Evolutionary conservation across 306 rosid genomes (phyloP), one percentile per base, ranked within the genome.

Genomic region (Cercis canadensis): DNA sequence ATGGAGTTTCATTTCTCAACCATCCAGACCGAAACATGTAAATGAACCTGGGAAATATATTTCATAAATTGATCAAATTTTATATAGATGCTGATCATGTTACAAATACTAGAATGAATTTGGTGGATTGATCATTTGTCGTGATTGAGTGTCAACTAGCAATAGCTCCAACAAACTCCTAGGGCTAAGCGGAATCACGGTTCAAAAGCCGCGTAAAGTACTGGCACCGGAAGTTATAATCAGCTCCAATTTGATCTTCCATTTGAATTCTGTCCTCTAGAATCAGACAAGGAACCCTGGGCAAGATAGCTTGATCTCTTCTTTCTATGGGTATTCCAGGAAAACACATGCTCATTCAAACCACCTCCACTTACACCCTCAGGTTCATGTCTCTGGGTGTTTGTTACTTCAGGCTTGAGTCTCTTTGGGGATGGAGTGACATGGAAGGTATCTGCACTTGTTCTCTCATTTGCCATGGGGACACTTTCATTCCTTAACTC

Each of bases 311-410:
- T 92, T 19, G 99, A 92, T 73, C 99, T 85, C 86, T 92, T 95
- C 84, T 87, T 95, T 62, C 72, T 89, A 69, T 88, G 85, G 59
- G 94, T 85, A 58, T 86, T 89, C 97, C 97, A 95, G 36, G 97
- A 85, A 55, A 92, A 74, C 14, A 90, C n/a, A 19, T 63, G 85
- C 58, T 79, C 84, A 76, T 78, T 82, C 87, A 83, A 81, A 66
- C 84, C 87, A 62, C 81, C 79, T 73, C 84, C 83, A 13, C 76
- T 77, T 52, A 70, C 71, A 57, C 86, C 71, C 21, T 78, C 82
- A 65, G 72, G 55, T 24, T 88, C 88, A 8, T 77, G 86, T 68
- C 72, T 86, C 77, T 58, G 87, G 29, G 67, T 55, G 54, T 76
- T 75, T 51, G 60, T 72, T 17, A 64, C 90, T 74, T 88, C 99